Conservation (phyloP, 2,329 filamentous ascomycete species). For the Paraconiothyrium sp. region DNA sequence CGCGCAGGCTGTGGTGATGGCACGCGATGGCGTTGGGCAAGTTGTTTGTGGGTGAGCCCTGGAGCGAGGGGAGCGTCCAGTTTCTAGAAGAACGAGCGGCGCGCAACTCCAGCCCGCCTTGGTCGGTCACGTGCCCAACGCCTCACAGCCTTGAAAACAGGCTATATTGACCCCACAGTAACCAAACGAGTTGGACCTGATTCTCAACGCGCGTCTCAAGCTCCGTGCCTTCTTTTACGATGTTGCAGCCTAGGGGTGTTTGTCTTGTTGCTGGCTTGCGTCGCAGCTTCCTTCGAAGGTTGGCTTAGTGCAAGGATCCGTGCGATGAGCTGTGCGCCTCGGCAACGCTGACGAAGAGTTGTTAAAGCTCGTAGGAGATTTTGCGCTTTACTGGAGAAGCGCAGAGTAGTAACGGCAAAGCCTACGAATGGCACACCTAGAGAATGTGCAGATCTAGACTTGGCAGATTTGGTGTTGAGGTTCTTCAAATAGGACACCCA, state of each 20-base stretch:
- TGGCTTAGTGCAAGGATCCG: slow-evolving; percentile 29
- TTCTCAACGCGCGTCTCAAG: slow-evolving; percentile 22
- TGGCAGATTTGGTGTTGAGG: not conserved
- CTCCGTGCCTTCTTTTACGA: slow-evolving; percentile 24
- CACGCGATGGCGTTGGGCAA: slow-evolving; percentile 47
- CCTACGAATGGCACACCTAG: not conserved
- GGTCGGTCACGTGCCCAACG: slow-evolving; percentile 26
- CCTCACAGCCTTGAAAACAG: slow-evolving; percentile 23
- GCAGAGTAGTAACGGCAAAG: not conserved
- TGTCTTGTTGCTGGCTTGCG: slow-evolving; percentile 33
- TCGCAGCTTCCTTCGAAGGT: slow-evolving; percentile 26
- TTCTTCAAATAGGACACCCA: not conserved
- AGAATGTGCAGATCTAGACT: not conserved
- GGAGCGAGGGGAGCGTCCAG: slow-evolving; percentile 8
- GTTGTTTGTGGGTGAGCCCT: slow-evolving; percentile 33
- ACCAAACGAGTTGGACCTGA: slow-evolving; percentile 33
- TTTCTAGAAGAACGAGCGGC: slow-evolving; percentile 27
- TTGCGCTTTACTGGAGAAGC: not conserved
- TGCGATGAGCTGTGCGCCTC: slow-evolving; percentile 15
- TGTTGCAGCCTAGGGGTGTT: slow-evolving; percentile 30
- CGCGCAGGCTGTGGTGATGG: slow-evolving; percentile 42
- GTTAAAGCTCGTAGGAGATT: not conserved
- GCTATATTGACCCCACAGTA: slow-evolving; percentile 24
- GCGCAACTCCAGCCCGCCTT: too few relatives aligned
- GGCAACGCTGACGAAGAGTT: slow-evolving; percentile 1